Conservation (phyloP, 208 protist genomes). For the Chromosphaera perkinsii region DNA sequence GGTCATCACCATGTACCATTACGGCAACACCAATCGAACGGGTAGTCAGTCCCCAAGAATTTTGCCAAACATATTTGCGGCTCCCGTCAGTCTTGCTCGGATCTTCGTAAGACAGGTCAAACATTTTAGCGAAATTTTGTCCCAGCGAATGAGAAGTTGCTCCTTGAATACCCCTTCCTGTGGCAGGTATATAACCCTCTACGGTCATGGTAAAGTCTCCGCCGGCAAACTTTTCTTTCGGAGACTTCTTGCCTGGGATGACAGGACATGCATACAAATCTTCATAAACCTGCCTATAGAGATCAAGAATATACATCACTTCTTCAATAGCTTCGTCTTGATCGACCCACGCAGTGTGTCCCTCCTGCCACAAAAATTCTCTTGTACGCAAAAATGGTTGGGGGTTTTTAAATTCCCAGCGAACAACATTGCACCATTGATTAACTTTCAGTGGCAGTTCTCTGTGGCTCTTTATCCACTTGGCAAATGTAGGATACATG, state of each 20-base stretch:
- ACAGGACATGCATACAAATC: conserved; percentile 93
- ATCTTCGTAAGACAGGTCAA: conserved; percentile 88
- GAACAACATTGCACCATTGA: conserved; percentile 96
- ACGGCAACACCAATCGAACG: conserved; percentile 92
- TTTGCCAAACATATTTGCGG: too few species aligned
- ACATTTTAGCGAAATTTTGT: conserved; percentile 96
- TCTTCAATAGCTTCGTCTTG: conserved; percentile 81
- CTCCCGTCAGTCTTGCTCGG: conserved; percentile 24
- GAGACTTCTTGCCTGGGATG: conserved; percentile 68
- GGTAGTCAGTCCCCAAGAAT: conserved; percentile 97
- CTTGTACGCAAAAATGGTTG: conserved; percentile 95
- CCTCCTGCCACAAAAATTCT: conserved; percentile 99
- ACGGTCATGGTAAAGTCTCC: conserved; percentile 93
- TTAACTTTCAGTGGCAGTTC: conserved; percentile 88
- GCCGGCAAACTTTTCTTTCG: conserved; percentile 87
- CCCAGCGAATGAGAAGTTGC: conserved; percentile 83
- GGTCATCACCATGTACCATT: conserved; percentile 96
- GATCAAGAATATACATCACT: conserved; percentile 79
- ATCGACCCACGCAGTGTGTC: conserved; percentile 82
- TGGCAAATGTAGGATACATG: conserved; percentile 93
- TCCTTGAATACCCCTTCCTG: conserved; percentile 89
- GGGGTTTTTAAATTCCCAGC: conserved; percentile 98
- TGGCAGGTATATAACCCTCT: conserved; percentile 92
- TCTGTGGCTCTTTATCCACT: conserved; percentile 94
- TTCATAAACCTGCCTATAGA: conserved; percentile 88